Evolutionary conservation across 805 yeast species (phyloP), one percentile per base, ranked within the genome.

Genomic region (Teunomyces atbi): DNA sequence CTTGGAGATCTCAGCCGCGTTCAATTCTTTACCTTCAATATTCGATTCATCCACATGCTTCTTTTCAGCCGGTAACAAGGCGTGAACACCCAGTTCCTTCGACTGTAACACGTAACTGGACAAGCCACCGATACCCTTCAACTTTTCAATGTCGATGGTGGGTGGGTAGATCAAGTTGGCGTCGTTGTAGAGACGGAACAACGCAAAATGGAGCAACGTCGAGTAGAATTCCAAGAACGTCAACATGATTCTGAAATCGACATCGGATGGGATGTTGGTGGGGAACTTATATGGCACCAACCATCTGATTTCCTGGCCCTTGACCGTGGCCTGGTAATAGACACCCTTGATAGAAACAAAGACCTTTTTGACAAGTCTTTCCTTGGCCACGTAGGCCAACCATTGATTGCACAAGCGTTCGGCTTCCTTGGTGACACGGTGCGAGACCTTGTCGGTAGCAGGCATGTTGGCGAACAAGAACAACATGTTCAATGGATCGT

Each of bases 321-420:
- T 83, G 40, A 94, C 82, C 51, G 65, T 79, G 28, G 97, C 98
- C 65, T 90, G 89, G 64, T 92, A 94, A 69, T 94, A 94, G 13
- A 92, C 95, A 72, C 99, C 99, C 69, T 94, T 94, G 62, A 94
- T 92, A 41, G 96, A 86, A 32, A 94, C 97, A 71, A 94, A 94
- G 12, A 90, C 96, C 66, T 92, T 94, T 56, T 83, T 81, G 55
- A 94, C 70, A 29, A 83, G 71, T 59, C 90, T 78, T 65, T 92
- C 96, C 58, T 83, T 83, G 11, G 98, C 89, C 47, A 92, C 85
- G 64, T 77, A 92, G 0, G 98, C 98, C 65, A 86, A 77, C 98
- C 99, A 94, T 66, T 94, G 96, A 67, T 88, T 88, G 60, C 96
- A 84, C 57, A 94, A 77, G 50, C 77, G 78, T 57, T 83, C 89